phyloP scores from a whole-genome alignment of 345 rosid species.

The Turritis glabra region DNA sequence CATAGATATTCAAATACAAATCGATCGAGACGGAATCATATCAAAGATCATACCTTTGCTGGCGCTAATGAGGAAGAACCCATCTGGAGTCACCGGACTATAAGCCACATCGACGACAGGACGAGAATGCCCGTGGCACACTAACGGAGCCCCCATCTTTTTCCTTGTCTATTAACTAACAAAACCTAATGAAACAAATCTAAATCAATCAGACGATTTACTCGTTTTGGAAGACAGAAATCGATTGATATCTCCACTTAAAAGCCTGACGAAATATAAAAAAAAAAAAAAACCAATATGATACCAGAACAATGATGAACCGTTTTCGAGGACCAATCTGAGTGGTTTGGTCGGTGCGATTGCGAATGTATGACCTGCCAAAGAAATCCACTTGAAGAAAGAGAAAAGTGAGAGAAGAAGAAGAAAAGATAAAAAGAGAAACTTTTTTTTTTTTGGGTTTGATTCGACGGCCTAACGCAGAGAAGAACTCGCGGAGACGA shows the following conservation, averaged over 20 bases:
- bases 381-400: conserved; percentile 22
- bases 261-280: too few species aligned
- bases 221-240: too few species aligned
- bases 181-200: conserved; percentile 5
- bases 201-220: neutral
- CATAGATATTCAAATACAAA: neutral
- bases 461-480: conserved; percentile 19
- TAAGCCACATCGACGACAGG: conserved; percentile 80
- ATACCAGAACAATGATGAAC: conserved; percentile 3
- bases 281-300: neutral
- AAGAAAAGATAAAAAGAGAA: neutral
- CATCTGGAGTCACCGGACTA: conserved; percentile 83
- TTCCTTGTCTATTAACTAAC: conserved; percentile 49
- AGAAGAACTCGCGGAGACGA: conserved; percentile 40
- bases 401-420: neutral
- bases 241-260: neutral
- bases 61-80: conserved; percentile 80
- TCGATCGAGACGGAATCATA: conserved; percentile 7
- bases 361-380: neutral
- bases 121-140: conserved; percentile 87
- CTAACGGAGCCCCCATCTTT: conserved; percentile 65
- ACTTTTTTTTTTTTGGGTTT: neutral
- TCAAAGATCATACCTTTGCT: conserved; percentile 59
- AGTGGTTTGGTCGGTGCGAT: conserved; percentile 18
- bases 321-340: conserved; percentile 13